Evolutionary conservation across 73 alveolate genomes (phyloP).

Genomic region (Uronychia setigera): DNA sequence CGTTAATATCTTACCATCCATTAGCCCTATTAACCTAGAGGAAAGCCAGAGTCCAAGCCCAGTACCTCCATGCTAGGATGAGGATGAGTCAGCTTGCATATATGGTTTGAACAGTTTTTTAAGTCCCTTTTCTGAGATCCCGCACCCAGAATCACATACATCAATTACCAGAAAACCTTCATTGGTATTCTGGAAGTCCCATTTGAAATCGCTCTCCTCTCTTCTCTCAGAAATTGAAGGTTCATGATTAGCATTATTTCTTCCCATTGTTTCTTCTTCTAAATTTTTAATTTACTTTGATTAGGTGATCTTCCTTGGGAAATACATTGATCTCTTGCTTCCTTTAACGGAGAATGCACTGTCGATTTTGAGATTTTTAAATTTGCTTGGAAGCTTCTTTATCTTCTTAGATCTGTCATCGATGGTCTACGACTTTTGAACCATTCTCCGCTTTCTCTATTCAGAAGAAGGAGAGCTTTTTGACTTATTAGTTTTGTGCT

Average conservation of each 20-base stretch:
- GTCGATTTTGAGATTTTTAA: not conserved
- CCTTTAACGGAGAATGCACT: not conserved
- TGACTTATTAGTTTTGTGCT: too few species aligned
- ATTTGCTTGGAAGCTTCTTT: not conserved
- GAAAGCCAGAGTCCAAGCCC: constrained; percentile 40
- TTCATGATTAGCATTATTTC: not conserved
- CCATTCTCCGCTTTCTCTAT: too few species aligned
- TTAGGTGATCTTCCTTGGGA: not conserved
- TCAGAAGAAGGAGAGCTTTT: too few species aligned
- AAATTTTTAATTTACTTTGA: too few species aligned
- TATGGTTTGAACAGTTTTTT: constrained; percentile 36
- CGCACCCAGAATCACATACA: constrained; percentile 28
- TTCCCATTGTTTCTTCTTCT: not conserved
- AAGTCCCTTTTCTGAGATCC: constrained; percentile 39
- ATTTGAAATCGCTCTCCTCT: not conserved
- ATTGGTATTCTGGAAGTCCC: not conserved
- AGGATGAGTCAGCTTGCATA: constrained; percentile 25
- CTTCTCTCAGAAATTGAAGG: not conserved
- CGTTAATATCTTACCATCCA: constrained; percentile 20
- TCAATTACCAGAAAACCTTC: constrained; percentile 27
- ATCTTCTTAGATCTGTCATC: not conserved
- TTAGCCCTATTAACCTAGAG: constrained; percentile 1
- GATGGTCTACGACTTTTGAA: too few species aligned
- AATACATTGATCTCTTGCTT: not conserved
- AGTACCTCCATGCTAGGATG: constrained; percentile 30